phyloP scores from a whole-genome alignment of 805 yeast species.

The Limtongia smithiae region DNA sequence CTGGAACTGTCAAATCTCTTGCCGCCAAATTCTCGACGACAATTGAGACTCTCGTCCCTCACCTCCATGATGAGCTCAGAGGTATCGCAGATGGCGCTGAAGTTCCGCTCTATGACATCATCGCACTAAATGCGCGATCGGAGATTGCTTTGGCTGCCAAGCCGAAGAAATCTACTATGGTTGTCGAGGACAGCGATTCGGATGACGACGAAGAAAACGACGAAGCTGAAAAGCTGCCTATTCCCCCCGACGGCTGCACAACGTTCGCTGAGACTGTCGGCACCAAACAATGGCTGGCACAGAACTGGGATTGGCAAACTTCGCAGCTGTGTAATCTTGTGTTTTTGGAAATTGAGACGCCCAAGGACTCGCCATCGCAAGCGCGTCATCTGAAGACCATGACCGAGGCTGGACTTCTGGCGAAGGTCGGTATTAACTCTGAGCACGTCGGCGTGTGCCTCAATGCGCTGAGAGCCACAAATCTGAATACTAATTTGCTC shows the following conservation, averaged over 20 bases:
- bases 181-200: background rate
- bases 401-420: constrained; percentile 41
- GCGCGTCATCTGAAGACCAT: constrained; percentile 33
- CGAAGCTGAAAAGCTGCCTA: constrained; percentile 7
- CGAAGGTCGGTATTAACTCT: constrained; percentile 39
- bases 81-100: constrained; percentile 43
- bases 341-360: constrained; percentile 32
- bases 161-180: constrained; percentile 24
- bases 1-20: constrained; percentile 37
- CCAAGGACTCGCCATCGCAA: constrained; percentile 8
- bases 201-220: constrained; percentile 9
- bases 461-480: constrained; percentile 38
- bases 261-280: constrained; percentile 34
- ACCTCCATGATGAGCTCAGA: constrained; percentile 38
- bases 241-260: constrained; percentile 43
- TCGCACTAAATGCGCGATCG: constrained; percentile 41
- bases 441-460: constrained; percentile 37
- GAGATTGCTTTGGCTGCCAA: constrained; percentile 39
- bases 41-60: constrained; percentile 35
- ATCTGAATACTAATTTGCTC: constrained; percentile 34
- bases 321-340: constrained; percentile 34
- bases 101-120: constrained; percentile 37
- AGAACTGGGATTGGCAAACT: constrained; percentile 46
- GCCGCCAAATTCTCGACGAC: constrained; percentile 35
- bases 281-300: constrained; percentile 35